Percentiles rank a stretch among this genome's conserved stretches.
Evolutionary conservation across 257 asterid species (phyloP).

Genomic region (Asclepias syriaca): DNA sequence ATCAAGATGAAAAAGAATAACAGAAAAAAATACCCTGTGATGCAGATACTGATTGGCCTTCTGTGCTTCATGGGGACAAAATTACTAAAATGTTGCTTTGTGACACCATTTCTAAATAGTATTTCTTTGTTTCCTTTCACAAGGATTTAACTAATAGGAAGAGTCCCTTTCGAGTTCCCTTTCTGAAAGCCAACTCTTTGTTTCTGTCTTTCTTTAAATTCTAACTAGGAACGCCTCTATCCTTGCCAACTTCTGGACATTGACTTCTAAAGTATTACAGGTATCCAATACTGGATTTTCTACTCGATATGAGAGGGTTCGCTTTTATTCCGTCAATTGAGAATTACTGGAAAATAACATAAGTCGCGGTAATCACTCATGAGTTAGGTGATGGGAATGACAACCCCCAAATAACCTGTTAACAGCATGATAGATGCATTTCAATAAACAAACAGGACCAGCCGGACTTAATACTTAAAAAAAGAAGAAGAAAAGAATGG

Average conservation of each 20-base stretch:
- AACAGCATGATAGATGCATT: background rate
- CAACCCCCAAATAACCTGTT: background rate
- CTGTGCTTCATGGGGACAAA: background rate
- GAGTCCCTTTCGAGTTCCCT: conserved; percentile 12
- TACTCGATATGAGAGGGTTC: conserved; percentile 2
- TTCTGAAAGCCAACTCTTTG: conserved; percentile 14
- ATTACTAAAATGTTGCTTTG: conserved; percentile 9
- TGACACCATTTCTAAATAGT: conserved; percentile 7
- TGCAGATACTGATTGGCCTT: background rate
- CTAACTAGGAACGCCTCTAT: background rate
- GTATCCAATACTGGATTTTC: background rate
- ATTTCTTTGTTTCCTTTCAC: conserved; percentile 13
- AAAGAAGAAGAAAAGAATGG: background rate
- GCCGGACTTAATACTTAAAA: background rate
- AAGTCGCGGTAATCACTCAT: conserved; percentile 1
- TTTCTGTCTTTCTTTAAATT: background rate
- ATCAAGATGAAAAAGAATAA: background rate
- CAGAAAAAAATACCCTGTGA: background rate
- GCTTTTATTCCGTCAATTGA: background rate
- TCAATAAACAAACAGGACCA: background rate
- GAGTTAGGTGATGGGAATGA: conserved; percentile 4
- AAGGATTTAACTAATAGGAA: conserved; percentile 12
- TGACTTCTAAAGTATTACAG: background rate
- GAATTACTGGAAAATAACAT: conserved; percentile 2
- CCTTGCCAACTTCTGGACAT: background rate